Conservation (phyloP, 1,284 basidiomycete species). For the Cutaneotrichosporon sp. region DNA sequence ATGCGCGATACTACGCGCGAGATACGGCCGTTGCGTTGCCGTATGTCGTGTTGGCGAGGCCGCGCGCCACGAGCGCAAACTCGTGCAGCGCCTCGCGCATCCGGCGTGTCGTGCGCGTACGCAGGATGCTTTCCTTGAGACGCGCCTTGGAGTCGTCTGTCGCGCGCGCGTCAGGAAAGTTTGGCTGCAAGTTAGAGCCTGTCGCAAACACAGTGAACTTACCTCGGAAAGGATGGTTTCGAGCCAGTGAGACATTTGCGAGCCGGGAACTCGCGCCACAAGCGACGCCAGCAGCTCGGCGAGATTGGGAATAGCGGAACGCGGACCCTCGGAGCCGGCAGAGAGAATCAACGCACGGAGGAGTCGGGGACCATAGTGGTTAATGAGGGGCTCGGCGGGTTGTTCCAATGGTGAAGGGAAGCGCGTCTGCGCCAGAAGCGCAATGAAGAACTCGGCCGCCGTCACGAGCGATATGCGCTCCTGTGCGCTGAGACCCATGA, state of each 20-base stretch:
- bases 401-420: constrained; percentile 42
- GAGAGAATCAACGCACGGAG: constrained; percentile 67
- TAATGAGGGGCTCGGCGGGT: constrained; percentile 50
- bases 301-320: constrained; percentile 74
- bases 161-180: constrained; percentile 44
- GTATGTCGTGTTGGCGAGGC: constrained; percentile 46
- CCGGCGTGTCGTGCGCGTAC: constrained; percentile 43
- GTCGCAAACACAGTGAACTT: constrained; percentile 31
- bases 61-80: constrained; percentile 47
- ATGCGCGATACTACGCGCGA: background rate
- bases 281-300: constrained; percentile 70
- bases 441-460: constrained; percentile 66
- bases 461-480: constrained; percentile 81
- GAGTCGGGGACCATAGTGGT: constrained; percentile 61
- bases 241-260: constrained; percentile 63
- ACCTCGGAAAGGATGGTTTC: constrained; percentile 65
- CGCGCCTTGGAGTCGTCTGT: constrained; percentile 64
- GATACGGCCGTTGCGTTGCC: constrained; percentile 44
- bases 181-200: background rate
- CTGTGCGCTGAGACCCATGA: constrained; percentile 65
- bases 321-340: constrained; percentile 72
- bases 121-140: constrained; percentile 65
- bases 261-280: constrained; percentile 54
- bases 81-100: constrained; percentile 50
- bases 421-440: constrained; percentile 45